A percentile compares a stretch with the other conserved stretches of the same genome.
These are phyloP conservation scores for Plasmodium gaboni DNA, from an alignment of 169 alveolate genomes.

Conservation along the genomic window DNA sequence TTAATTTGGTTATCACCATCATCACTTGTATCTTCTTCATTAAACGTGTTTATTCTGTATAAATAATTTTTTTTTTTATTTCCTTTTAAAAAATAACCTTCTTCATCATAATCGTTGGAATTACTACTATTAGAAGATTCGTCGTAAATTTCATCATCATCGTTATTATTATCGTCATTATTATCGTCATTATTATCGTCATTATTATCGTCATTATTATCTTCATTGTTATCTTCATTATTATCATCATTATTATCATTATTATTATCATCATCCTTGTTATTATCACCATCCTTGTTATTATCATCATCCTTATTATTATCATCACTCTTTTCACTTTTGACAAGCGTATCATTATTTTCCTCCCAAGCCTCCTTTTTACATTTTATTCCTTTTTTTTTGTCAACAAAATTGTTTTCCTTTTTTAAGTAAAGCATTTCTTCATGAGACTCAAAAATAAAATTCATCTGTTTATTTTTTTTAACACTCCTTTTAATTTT, in stretches of 20 bases:
- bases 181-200: background rate
- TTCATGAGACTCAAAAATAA: conserved; percentile 62
- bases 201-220: conserved; percentile 9
- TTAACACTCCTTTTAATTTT: conserved; percentile 12
- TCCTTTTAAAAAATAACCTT: no score
- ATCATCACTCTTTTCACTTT: conserved; percentile 12
- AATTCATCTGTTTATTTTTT: conserved; percentile 24
- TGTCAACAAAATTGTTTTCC: conserved; percentile 10
- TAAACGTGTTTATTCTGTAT: background rate
- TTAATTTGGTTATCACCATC: background rate
- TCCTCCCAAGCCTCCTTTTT: background rate
- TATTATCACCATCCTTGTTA: background rate
- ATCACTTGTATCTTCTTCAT: conserved; percentile 4
- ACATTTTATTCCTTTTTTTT: background rate
- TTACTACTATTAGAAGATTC: background rate
- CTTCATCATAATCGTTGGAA: background rate
- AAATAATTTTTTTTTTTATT: no score
- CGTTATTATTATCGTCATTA: background rate
- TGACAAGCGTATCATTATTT: background rate
- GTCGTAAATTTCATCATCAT: background rate
- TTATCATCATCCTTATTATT: background rate
- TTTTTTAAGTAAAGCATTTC: conserved; percentile 63
- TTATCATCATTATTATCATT: background rate
- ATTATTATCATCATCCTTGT: background rate
- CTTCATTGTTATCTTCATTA: conserved; percentile 1